Base-by-base conservation (phyloP, 2,329 filamentous ascomycete species). In the Aureobasidium sp. region DNA sequence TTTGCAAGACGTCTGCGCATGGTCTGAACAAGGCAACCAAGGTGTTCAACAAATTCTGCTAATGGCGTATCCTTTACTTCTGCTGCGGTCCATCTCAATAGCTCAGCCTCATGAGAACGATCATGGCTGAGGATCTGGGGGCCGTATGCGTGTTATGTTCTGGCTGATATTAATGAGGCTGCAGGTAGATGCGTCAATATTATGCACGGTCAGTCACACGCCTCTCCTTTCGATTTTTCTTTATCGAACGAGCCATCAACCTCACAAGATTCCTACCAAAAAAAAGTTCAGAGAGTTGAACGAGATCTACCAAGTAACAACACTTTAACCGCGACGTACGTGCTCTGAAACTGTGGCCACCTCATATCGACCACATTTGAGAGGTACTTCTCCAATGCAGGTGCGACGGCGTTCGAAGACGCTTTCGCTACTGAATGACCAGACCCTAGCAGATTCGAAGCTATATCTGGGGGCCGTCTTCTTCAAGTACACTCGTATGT, bases 151-250 rank as follows among this genome's bases (percentile, higher is more conserved):
- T 50, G n/a, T n/a, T 50, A 47, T 50, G 27, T 50, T 34, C 29
- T 50, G 47, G 47, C 29, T 50, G 29, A 29, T 36, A 12, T 37
- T 34, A 29, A 50, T 50, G 47, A 34, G 47, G 29, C 47, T 50
- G 47, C 47, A 50, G 47, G 47, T 24, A 34, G 47, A 20, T 50
- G 47, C 47, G 27, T 50, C 47, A 50, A 50, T 50, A 50, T 50
- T 50, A 50, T 50, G 47, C 47, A 50, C n/a, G 41, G 47, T 50
- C 27, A 50, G 47, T 50, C 47, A 50, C 47, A 50, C 47, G 47
- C 47, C 47, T 32, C 15, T 29, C 27, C 20, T 20, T 20, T 29
- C 26, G 29, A 7, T 9, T 17, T 47, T 29, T 10, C n/a, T 8
- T n/a, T 29, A 17, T 47, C 24, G 24, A 26, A 6, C 1, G 9